These are phyloP conservation scores for Dactylellina drechsleri DNA, from an alignment of 2,329 filamentous ascomycete species.

Conservation along the genomic window DNA sequence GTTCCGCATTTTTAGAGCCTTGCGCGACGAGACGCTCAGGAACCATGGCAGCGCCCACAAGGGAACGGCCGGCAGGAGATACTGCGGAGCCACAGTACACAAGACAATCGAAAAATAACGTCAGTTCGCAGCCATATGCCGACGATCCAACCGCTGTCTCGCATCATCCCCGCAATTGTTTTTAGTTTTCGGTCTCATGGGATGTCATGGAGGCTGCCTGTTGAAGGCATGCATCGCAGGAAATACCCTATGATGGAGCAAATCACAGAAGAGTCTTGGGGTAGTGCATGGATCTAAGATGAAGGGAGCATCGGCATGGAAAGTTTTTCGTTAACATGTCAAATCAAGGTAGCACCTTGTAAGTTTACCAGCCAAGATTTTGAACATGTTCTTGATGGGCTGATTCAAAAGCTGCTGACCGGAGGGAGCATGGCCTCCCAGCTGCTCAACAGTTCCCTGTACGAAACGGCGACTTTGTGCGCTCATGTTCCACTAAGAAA, in stretches of 20 bases:
- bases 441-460: constrained; percentile 39
- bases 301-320: constrained; percentile 37
- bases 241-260: constrained; percentile 5
- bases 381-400: constrained; percentile 13
- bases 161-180: constrained; percentile 35
- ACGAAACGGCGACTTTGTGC: constrained; percentile 44
- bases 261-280: constrained; percentile 18
- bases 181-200: constrained; percentile 33
- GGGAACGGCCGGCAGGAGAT: constrained; percentile 11
- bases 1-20: not conserved
- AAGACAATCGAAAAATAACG: constrained; percentile 26
- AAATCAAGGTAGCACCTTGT: constrained; percentile 35
- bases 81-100: not conserved
- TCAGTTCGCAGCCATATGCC: constrained; percentile 43
- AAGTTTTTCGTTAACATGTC: constrained; percentile 15
- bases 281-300: constrained; percentile 46
- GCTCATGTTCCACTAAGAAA: constrained; percentile 21
- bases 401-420: constrained; percentile 10
- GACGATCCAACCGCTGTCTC: constrained; percentile 44
- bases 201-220: constrained; percentile 40
- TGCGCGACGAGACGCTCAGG: constrained; percentile 16
- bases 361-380: constrained; percentile 26
- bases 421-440: constrained; percentile 11
- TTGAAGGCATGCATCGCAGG: constrained; percentile 18
- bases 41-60: constrained; percentile 40